A percentile compares a stretch with the other conserved stretches of the same genome.
Conservation (phyloP, 176 grass and related monocot genomes). For the Thalia dealbata region DNA sequence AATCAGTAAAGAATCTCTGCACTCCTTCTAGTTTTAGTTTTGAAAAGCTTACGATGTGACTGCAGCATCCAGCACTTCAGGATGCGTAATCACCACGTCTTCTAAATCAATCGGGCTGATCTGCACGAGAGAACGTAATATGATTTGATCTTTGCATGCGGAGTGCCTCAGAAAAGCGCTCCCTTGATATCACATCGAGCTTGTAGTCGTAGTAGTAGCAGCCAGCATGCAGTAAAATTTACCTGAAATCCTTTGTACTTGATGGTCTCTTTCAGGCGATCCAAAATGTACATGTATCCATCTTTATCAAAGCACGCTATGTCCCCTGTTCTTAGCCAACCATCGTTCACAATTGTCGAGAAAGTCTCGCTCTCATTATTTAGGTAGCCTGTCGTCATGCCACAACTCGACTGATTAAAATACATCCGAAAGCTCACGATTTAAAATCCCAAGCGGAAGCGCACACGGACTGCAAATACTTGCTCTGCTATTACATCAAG, state of each 20-base stretch:
- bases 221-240: not conserved
- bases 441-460: not conserved
- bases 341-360: slow-evolving; percentile 27
- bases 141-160: no score
- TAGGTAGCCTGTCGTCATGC: slow-evolving; percentile 61
- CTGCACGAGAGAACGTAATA: slow-evolving; percentile 20
- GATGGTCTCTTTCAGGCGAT: slow-evolving; percentile 80
- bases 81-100: slow-evolving; percentile 52
- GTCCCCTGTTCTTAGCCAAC: slow-evolving; percentile 77
- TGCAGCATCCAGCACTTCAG: slow-evolving; percentile 65
- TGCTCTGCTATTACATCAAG: no score
- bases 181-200: not conserved
- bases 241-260: slow-evolving; percentile 99
- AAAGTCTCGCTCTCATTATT: slow-evolving; percentile 31
- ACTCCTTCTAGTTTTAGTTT: not conserved
- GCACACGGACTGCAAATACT: not conserved
- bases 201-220: no score
- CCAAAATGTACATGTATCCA: slow-evolving; percentile 66
- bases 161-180: not conserved
- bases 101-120: slow-evolving; percentile 85
- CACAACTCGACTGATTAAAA: not conserved
- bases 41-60: slow-evolving; percentile 59
- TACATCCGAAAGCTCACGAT: not conserved
- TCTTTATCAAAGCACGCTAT: slow-evolving; percentile 77
- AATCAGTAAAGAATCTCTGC: not conserved